A percentile compares a stretch with the other conserved stretches of the same genome.
These are phyloP conservation scores for Colletotrichum falcatum DNA, from an alignment of 2,329 filamentous ascomycete species.

Conservation along the genomic window DNA sequence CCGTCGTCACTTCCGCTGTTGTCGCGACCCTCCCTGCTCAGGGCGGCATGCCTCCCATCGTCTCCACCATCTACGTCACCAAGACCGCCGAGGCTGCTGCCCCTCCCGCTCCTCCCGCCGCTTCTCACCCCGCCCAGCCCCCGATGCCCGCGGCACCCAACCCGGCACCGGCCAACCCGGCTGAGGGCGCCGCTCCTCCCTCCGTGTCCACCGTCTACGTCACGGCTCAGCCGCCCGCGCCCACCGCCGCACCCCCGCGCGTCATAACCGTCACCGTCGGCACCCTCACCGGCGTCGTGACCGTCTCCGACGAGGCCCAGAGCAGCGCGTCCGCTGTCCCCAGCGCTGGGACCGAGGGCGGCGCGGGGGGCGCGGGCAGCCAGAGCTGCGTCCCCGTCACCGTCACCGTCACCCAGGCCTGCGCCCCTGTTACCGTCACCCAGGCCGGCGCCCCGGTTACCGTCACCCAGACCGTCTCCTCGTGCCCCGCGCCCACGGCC, in stretches of 20 bases:
- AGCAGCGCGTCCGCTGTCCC: conserved; percentile 28
- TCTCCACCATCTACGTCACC: conserved; percentile 15
- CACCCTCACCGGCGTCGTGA: conserved; percentile 36
- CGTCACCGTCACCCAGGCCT: conserved; percentile 35
- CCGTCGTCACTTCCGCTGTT: conserved; percentile 17
- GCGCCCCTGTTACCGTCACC: too few relatives aligned
- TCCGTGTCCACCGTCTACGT: conserved; percentile 35
- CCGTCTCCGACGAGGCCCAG: conserved; percentile 34
- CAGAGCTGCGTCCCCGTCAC: conserved; percentile 33
- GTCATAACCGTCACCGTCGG: conserved; percentile 41
- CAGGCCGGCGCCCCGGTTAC: background rate
- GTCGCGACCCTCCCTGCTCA: conserved; percentile 14
- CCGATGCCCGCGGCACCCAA: conserved; percentile 28
- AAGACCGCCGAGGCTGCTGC: conserved; percentile 17
- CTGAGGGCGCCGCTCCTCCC: conserved; percentile 19
- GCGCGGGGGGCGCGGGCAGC: conserved; percentile 2
- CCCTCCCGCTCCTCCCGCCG: background rate
- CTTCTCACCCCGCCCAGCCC: conserved; percentile 10
- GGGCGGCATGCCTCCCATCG: background rate
- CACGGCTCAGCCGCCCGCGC: conserved; percentile 24
- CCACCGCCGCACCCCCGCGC: conserved; percentile 21
- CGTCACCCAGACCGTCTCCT: conserved; percentile 40
- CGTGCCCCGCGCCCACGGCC: background rate
- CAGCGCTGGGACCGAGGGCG: conserved; percentile 17
- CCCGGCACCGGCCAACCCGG: too few relatives aligned